Evolutionary conservation across 345 rosid species (phyloP).

Genomic region (Acer yangbiense): DNA sequence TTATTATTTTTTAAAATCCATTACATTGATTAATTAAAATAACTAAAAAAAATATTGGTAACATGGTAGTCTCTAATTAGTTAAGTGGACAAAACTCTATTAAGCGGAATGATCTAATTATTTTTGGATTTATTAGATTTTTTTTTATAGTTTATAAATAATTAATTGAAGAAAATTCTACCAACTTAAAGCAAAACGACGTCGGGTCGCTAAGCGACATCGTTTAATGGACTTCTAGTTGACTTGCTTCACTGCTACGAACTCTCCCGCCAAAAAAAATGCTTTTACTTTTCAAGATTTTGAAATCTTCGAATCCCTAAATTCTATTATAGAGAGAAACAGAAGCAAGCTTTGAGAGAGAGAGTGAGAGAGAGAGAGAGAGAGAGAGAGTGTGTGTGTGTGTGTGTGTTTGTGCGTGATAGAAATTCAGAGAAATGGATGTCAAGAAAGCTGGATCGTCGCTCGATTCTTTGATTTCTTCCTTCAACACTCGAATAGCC

Average conservation of each 20-base stretch:
- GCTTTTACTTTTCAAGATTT: not conserved
- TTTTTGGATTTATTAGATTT: too few species aligned
- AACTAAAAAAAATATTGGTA: too few species aligned
- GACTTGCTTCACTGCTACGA: not conserved
- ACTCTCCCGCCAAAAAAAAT: conserved; percentile 22
- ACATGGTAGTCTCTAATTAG: too few species aligned
- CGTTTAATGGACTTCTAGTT: not conserved
- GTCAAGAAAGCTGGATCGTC: conserved; percentile 65
- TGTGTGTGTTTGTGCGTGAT: too few species aligned
- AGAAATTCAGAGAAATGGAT: conserved; percentile 44
- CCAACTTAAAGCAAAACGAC: not conserved
- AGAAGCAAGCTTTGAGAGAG: not conserved
- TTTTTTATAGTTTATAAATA: too few species aligned
- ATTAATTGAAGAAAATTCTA: too few species aligned
- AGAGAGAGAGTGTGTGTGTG: not conserved
- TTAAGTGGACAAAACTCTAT: too few species aligned
- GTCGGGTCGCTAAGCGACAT: not conserved
- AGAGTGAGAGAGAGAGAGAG: not conserved
- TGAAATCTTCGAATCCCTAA: conserved; percentile 13
- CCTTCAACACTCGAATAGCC: conserved; percentile 68
- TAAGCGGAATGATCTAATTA: too few species aligned
- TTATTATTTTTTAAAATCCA: too few species aligned
- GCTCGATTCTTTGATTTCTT: conserved; percentile 62
- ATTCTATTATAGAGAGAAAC: not conserved
- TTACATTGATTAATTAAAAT: too few species aligned